A percentile compares a stretch with the other conserved stretches of the same genome.
phyloP scores from a whole-genome alignment of 116 monocot genomes.

The Trichopus zeylanicus region DNA sequence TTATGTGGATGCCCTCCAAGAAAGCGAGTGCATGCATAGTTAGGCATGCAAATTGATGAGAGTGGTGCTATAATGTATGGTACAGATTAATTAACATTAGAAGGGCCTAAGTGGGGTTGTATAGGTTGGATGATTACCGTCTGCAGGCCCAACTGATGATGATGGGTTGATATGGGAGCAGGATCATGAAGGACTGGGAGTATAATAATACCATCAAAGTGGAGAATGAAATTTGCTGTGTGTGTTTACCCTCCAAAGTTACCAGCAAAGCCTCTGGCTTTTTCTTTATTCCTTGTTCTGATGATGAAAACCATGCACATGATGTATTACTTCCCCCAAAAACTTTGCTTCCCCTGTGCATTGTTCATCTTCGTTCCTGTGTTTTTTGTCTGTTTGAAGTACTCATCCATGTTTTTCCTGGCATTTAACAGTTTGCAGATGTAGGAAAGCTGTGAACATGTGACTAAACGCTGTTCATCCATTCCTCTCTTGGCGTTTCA shows the following conservation, averaged over 20 bases:
- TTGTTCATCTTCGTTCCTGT: no score
- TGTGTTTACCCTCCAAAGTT: not conserved
- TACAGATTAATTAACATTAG: not conserved
- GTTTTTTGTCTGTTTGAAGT: no score
- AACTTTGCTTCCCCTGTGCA: no score
- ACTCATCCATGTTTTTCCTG: no score
- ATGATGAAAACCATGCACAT: conserved; percentile 8
- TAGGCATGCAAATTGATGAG: conserved; percentile 14
- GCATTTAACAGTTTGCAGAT: no score
- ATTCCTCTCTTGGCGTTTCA: no score
- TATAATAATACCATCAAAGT: conserved; percentile 1
- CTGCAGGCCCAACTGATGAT: not conserved
- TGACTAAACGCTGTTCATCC: no score
- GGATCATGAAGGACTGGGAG: conserved; percentile 5
- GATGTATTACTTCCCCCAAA: not conserved
- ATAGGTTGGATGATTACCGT: not conserved
- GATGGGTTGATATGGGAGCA: conserved; percentile 6
- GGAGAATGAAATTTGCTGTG: not conserved
- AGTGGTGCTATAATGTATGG: not conserved
- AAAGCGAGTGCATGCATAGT: conserved; percentile 6
- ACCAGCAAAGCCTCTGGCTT: not conserved
- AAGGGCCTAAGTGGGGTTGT: not conserved
- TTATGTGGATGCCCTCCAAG: not conserved
- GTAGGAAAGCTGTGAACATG: no score
- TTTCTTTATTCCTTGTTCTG: not conserved